phyloP scores from a whole-genome alignment of 352 stramenopile genomes.

The Phytophthora podocarpi region DNA sequence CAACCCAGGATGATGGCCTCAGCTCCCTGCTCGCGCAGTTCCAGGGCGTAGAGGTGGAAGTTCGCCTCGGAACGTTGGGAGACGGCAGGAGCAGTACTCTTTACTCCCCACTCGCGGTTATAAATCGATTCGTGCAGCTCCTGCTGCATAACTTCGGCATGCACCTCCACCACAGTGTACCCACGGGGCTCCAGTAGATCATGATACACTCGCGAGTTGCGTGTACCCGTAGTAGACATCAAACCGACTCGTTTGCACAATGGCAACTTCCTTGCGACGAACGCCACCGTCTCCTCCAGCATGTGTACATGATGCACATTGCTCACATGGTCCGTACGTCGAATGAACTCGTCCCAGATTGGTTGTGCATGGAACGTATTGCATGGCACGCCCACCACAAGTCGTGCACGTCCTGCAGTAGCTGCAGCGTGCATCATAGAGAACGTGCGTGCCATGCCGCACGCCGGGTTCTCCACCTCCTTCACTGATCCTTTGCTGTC shows the following conservation, averaged over 20 bases:
- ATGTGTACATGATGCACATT: conserved; percentile 61
- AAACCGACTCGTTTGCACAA: conserved; percentile 57
- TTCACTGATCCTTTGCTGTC: not conserved
- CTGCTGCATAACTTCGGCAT: conserved; percentile 42
- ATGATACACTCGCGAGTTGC: conserved; percentile 69
- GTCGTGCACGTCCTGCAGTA: conserved; percentile 34
- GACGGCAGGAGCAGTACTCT: conserved; percentile 68
- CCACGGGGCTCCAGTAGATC: conserved; percentile 66
- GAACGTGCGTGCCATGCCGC: conserved; percentile 76
- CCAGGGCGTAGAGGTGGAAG: conserved; percentile 61
- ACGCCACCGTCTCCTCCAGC: conserved; percentile 71
- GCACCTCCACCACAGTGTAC: conserved; percentile 63
- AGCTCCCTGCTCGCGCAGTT: conserved; percentile 51
- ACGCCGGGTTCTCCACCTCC: conserved; percentile 67
- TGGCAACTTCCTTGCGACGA: conserved; percentile 54
- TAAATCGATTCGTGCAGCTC: conserved; percentile 81
- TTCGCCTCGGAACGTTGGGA: conserved; percentile 57
- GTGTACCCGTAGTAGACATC: conserved; percentile 72
- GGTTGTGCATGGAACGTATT: conserved; percentile 78
- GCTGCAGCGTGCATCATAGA: conserved; percentile 68
- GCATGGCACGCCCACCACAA: conserved; percentile 71
- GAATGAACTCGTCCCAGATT: conserved; percentile 77
- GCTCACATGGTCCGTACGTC: conserved; percentile 31
- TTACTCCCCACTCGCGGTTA: conserved; percentile 73
- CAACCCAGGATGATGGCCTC: conserved; percentile 78